Evolutionary conservation across 805 yeast species (phyloP).

Genomic region (Ogataea polymorpha): DNA sequence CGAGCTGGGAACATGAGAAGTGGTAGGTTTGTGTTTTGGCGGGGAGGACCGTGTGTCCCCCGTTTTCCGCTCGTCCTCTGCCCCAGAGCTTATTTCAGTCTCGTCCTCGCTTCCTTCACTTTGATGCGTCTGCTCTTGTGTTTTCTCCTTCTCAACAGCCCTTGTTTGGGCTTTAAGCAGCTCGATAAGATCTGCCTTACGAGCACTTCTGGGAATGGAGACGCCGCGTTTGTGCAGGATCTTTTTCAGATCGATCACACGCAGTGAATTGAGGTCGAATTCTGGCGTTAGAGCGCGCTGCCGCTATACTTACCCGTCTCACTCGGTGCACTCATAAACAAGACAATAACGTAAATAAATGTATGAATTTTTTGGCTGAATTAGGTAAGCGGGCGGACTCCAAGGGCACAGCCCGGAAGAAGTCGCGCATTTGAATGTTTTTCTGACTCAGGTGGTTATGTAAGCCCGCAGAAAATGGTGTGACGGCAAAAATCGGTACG

Average conservation of each 20-base stretch:
- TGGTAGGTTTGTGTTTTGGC: neutral
- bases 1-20: neutral
- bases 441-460: neutral
- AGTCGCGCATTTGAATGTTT: too few species aligned
- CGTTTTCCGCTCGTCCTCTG: neutral
- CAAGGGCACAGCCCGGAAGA: neutral
- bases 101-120: neutral
- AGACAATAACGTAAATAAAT: conserved; percentile 1
- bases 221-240: conserved; percentile 57
- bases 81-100: neutral
- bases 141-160: neutral
- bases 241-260: conserved; percentile 63
- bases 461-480: conserved; percentile 2
- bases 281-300: conserved; percentile 29
- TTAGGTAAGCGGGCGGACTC: neutral
- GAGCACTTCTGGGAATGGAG: conserved; percentile 50
- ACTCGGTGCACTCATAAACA: conserved; percentile 7
- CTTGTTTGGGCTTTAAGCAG: conserved; percentile 6
- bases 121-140: neutral
- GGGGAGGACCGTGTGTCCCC: too few species aligned
- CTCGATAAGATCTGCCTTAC: conserved; percentile 58
- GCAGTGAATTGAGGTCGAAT: conserved; percentile 61
- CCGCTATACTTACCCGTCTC: conserved; percentile 1
- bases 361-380: neutral
- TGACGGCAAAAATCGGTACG: conserved; percentile 10